phyloP scores from a whole-genome alignment of 768 basidiomycete species.

The Phlegmacium glaucopus region DNA sequence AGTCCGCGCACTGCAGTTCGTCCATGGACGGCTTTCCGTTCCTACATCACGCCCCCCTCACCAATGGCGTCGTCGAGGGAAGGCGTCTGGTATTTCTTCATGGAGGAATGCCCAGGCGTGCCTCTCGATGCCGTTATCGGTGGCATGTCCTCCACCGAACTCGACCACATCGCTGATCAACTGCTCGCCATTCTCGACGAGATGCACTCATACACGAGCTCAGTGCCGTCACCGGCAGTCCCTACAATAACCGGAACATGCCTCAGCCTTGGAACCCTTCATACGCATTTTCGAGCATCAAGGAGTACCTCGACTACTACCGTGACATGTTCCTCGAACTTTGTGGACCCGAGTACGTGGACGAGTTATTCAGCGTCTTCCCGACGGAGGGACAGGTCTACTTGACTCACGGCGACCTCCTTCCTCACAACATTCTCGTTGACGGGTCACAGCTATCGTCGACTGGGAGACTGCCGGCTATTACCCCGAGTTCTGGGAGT shows the following conservation, averaged over 20 bases:
- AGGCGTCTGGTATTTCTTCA: conserved; percentile 25
- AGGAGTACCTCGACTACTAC: conserved; percentile 18
- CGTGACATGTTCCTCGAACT: conserved; percentile 15
- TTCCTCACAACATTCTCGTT: conserved; percentile 41
- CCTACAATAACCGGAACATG: conserved; percentile 18
- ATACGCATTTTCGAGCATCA: conserved; percentile 12
- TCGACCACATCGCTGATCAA: conserved; percentile 21
- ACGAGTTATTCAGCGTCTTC: no score
- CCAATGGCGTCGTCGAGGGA: no score
- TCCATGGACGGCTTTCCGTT: no score
- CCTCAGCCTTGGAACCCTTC: conserved; percentile 6
- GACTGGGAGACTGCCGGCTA: conserved; percentile 36
- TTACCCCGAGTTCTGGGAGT: conserved; percentile 36
- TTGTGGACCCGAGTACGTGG: no score
- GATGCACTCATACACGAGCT: conserved; percentile 16
- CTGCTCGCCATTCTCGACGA: conserved; percentile 13
- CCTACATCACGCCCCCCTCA: no score
- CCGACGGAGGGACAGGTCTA: conserved; percentile 14
- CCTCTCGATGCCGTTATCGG: conserved; percentile 22
- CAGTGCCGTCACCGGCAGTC: conserved; percentile 18
- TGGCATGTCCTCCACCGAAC: conserved; percentile 15
- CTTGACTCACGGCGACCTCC: conserved; percentile 41
- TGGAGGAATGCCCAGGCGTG: conserved; percentile 23
- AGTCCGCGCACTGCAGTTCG: no score
- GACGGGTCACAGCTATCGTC: conserved; percentile 29